Conservation (phyloP, 148 eudicot species). For the Drosera capensis region DNA sequence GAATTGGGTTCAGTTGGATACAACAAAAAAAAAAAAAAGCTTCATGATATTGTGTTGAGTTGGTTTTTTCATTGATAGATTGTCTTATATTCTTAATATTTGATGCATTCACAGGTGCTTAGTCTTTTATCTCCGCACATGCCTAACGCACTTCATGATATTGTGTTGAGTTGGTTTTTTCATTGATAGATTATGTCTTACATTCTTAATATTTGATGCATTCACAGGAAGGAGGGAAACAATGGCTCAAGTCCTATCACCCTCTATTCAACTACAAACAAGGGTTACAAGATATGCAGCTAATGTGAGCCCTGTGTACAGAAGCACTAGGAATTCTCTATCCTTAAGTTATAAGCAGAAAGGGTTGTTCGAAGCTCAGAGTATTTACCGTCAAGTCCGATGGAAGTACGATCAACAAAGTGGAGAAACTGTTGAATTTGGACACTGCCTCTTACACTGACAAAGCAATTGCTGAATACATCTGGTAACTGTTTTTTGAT, state of each 20-base stretch:
- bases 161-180: background rate
- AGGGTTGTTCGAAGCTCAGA: slow-evolving; percentile 41
- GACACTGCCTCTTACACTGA: slow-evolving; percentile 71
- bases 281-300: slow-evolving; percentile 24
- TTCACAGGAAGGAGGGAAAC: slow-evolving; percentile 12
- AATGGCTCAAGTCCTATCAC: slow-evolving; percentile 73
- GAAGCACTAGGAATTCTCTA: slow-evolving; percentile 66
- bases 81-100: too few species aligned
- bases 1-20: too few species aligned
- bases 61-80: too few species aligned
- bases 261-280: slow-evolving; percentile 46
- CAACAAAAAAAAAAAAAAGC: too few species aligned
- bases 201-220: background rate
- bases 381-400: slow-evolving; percentile 45
- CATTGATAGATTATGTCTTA: too few species aligned
- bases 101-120: too few species aligned
- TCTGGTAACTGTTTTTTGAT: slow-evolving; percentile 36
- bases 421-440: slow-evolving; percentile 73
- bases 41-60: too few species aligned
- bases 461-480: slow-evolving; percentile 88
- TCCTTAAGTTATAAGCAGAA: slow-evolving; percentile 49
- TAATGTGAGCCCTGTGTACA: slow-evolving; percentile 30
- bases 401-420: slow-evolving; percentile 49
- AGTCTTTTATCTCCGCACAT: too few species aligned
- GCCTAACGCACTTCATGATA: too few species aligned